These are phyloP conservation scores for Zarea fungicola DNA, from an alignment of 2,329 filamentous ascomycete species.

Conservation along the genomic window DNA sequence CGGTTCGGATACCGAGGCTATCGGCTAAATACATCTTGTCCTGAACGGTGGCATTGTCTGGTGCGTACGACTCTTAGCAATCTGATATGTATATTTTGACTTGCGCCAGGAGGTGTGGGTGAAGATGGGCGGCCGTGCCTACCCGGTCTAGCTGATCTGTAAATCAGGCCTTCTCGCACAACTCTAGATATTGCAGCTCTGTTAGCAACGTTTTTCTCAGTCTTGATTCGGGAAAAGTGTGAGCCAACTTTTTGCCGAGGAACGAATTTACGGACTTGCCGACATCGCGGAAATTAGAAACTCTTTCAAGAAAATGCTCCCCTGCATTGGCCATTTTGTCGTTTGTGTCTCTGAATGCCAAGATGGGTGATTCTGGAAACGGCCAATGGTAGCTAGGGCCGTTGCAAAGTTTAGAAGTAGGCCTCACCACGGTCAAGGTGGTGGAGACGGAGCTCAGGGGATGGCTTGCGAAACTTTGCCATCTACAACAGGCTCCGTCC, in stretches of 20 bases:
- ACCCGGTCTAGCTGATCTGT: conserved; percentile 62
- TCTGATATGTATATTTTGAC: too few species aligned
- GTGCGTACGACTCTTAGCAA: too few species aligned
- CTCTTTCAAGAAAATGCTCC: conserved; percentile 36
- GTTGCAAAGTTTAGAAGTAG: too few species aligned
- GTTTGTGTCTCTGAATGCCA: too few species aligned
- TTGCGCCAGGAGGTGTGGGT: too few species aligned
- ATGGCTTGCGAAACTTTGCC: too few species aligned
- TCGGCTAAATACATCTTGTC: conserved; percentile 58
- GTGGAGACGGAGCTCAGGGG: too few species aligned
- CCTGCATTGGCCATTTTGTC: conserved; percentile 14
- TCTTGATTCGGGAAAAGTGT: neutral
- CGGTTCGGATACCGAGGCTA: conserved; percentile 60
- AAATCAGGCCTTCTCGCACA: conserved; percentile 59
- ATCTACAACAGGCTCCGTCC: too few species aligned
- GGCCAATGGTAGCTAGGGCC: too few species aligned
- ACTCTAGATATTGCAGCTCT: neutral
- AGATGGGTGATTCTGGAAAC: too few species aligned
- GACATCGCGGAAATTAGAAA: conserved; percentile 71
- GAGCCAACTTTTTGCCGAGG: conserved; percentile 47
- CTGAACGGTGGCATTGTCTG: conserved; percentile 63
- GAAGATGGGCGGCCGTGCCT: conserved; percentile 13
- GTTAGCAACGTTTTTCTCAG: neutral
- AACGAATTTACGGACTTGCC: conserved; percentile 60
- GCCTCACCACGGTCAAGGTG: too few species aligned